Evolutionary conservation across 2,329 filamentous ascomycete genomes (phyloP).

Genomic region (Cladobotryum protrusum): DNA sequence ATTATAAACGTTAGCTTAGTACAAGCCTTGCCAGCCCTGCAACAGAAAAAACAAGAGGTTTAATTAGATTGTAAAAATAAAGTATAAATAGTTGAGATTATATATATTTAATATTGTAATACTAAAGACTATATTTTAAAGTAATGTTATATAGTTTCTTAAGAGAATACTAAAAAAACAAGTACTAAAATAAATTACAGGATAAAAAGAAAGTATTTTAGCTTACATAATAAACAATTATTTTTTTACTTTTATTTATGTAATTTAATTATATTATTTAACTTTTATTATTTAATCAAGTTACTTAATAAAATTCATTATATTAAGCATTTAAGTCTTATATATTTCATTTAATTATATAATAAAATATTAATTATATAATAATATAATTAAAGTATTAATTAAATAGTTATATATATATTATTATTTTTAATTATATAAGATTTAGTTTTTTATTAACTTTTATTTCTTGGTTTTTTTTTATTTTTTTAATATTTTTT

Average conservation of each 20-base stretch:
- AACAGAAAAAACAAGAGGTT: no score
- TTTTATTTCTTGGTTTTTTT: no score
- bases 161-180: no score
- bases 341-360: not conserved
- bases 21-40: not conserved
- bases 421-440: not conserved
- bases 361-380: not conserved
- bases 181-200: not conserved
- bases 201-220: not conserved
- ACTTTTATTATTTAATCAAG: no score
- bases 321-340: not conserved
- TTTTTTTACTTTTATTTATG: no score
- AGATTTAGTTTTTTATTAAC: no score
- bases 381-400: not conserved
- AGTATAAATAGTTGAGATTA: not conserved
- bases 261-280: no score
- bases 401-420: no score
- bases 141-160: not conserved
- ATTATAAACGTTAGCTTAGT: not conserved
- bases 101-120: not conserved
- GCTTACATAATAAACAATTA: not conserved
- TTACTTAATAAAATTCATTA: not conserved
- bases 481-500: not conserved
- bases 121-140: not conserved
- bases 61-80: not conserved